These are phyloP conservation scores for Xylariaceae sp. DNA, from an alignment of 2,329 filamentous ascomycete species.

Conservation along the genomic window DNA sequence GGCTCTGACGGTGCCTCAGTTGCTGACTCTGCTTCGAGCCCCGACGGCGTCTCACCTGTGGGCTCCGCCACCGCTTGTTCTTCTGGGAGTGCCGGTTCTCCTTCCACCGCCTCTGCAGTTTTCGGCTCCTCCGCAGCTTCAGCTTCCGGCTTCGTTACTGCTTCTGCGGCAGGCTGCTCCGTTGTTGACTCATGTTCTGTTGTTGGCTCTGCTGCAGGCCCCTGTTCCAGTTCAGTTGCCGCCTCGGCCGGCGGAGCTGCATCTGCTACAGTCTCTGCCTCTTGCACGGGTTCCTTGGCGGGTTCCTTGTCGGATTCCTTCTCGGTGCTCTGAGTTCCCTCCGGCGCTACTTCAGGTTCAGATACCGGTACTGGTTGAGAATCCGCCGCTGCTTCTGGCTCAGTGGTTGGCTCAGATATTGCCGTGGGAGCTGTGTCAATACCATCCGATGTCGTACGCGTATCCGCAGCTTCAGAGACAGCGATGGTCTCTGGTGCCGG, in stretches of 20 bases:
- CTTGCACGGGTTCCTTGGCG: no score
- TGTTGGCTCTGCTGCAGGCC: background rate
- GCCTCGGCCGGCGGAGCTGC: conserved; percentile 1
- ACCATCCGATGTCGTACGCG: background rate
- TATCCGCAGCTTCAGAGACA: background rate
- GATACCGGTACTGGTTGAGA: background rate
- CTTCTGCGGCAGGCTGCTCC: no score
- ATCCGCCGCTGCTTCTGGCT: background rate
- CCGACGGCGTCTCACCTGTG: background rate
- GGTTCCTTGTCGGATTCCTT: no score
- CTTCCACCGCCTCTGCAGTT: background rate
- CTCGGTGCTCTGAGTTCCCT: no score
- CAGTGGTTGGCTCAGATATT: background rate
- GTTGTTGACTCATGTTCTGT: background rate
- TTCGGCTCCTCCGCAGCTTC: background rate
- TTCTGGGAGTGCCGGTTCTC: background rate
- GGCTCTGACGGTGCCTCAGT: background rate
- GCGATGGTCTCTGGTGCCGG: conserved; percentile 6
- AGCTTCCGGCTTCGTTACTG: background rate
- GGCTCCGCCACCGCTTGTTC: background rate
- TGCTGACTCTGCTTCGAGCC: background rate
- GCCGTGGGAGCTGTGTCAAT: background rate
- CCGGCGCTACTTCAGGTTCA: background rate
- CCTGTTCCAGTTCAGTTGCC: background rate
- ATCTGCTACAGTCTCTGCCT: background rate